These are phyloP conservation scores for Lyophyllum shimeji DNA, from an alignment of 768 basidiomycete genomes.

Conservation along the genomic window DNA sequence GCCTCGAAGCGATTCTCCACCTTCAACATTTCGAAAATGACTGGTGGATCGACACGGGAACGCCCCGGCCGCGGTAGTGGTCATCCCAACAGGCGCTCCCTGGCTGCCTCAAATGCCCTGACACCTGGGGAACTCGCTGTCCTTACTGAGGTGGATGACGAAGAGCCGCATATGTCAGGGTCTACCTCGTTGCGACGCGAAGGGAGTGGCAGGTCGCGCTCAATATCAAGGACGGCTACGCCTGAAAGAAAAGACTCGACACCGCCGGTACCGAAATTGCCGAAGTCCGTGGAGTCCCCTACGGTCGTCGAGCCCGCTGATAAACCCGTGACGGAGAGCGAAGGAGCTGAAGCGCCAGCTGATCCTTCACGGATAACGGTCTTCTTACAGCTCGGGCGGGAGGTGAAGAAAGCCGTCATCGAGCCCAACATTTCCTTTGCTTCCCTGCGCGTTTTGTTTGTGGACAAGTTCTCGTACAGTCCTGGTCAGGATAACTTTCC, in stretches of 20 bases:
- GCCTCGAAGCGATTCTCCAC: conserved; percentile 96
- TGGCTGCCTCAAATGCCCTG: conserved; percentile 60
- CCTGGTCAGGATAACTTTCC: conserved; percentile 93
- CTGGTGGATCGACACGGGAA: conserved; percentile 53
- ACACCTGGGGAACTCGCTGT: conserved; percentile 74
- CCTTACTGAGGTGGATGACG: conserved; percentile 74
- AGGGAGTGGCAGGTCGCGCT: conserved; percentile 25
- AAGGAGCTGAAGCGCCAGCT: conserved; percentile 9
- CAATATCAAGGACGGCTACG: conserved; percentile 33
- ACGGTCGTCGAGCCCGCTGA: conserved; percentile 13
- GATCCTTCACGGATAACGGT: conserved; percentile 56
- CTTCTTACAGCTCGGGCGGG: conserved; percentile 86
- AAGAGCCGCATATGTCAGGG: conserved; percentile 30
- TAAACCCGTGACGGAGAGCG: conserved; percentile 5
- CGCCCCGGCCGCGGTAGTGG: conserved; percentile 41
- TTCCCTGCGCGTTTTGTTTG: conserved; percentile 81
- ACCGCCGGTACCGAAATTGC: conserved; percentile 49
- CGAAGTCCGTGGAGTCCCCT: conserved; percentile 40
- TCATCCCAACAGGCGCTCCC: conserved; percentile 63
- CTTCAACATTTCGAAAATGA: conserved; percentile 94
- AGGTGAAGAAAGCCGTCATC: conserved; percentile 83
- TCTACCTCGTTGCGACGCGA: conserved; percentile 24
- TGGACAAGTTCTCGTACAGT: conserved; percentile 93
- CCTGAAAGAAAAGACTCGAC: conserved; percentile 35
- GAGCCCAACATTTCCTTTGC: conserved; percentile 72